A percentile compares a stretch with the other conserved stretches of the same genome.
Conservation (phyloP, 257 asterid genomes). For the Schizonepeta tenuifolia region DNA sequence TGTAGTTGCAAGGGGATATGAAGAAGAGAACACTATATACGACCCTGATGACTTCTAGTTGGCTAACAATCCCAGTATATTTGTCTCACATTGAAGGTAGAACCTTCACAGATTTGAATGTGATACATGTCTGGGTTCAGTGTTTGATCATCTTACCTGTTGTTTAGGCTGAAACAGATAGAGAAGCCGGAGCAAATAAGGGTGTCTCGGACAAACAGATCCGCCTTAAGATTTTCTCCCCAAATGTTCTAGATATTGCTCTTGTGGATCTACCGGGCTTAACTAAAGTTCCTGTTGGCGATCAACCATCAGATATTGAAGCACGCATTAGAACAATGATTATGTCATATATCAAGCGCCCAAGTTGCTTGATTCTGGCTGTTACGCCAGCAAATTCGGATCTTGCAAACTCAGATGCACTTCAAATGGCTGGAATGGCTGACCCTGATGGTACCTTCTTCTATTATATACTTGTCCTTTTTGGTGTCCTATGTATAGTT, state of each 20-base stretch:
- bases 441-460: constrained; percentile 86
- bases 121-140: not conserved
- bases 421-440: constrained; percentile 98
- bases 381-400: constrained; percentile 98
- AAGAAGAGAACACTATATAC: not conserved
- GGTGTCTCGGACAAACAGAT: constrained; percentile 94
- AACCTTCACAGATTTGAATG: constrained; percentile 5
- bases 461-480: not conserved
- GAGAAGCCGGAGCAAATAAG: constrained; percentile 88
- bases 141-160: constrained; percentile 28
- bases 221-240: constrained; percentile 91
- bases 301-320: constrained; percentile 97
- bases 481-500: not conserved
- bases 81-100: not conserved
- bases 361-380: constrained; percentile 89
- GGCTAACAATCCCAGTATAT: not conserved
- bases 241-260: constrained; percentile 93
- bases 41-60: not conserved
- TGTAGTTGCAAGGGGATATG: not conserved
- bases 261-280: constrained; percentile 98
- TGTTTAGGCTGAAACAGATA: constrained; percentile 87
- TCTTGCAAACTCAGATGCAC: constrained; percentile 97
- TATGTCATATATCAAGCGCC: constrained; percentile 87
- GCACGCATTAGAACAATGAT: constrained; percentile 98
- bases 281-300: constrained; percentile 97